A percentile compares a stretch with the other conserved stretches of the same genome.
These are phyloP conservation scores for Sporothrix humicola DNA, from an alignment of 2,329 filamentous ascomycete species.

Conservation along the genomic window DNA sequence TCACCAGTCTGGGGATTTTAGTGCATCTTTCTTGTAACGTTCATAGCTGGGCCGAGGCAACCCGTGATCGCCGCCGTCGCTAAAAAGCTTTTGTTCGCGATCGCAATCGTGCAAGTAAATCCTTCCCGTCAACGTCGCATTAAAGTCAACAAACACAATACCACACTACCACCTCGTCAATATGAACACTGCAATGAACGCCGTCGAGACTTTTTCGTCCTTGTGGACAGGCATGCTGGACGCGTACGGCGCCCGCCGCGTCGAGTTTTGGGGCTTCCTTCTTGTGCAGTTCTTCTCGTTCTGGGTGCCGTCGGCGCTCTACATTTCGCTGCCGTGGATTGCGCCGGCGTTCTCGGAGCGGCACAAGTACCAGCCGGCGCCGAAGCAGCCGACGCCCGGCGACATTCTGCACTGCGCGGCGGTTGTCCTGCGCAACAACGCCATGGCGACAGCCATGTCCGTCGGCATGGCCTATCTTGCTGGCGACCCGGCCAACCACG, in stretches of 20 bases:
- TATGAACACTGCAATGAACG: background rate
- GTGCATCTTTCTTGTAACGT: background rate
- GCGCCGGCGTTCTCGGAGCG: conserved; percentile 55
- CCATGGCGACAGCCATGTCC: conserved; percentile 48
- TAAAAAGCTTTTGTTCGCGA: background rate
- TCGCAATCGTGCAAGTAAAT: background rate
- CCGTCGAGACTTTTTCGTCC: background rate
- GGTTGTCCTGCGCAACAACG: conserved; percentile 56
- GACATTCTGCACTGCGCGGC: conserved; percentile 53
- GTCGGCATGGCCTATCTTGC: conserved; percentile 34
- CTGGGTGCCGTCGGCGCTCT: conserved; percentile 53
- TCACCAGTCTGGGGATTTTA: background rate
- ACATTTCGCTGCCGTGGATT: conserved; percentile 51
- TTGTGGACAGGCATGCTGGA: conserved; percentile 39
- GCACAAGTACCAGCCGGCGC: conserved; percentile 61
- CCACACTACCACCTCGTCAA: background rate
- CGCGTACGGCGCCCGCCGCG: conserved; percentile 39
- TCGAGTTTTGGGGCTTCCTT: conserved; percentile 52
- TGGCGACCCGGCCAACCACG: background rate
- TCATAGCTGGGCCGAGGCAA: conserved; percentile 20
- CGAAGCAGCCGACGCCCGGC: conserved; percentile 53
- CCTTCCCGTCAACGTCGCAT: background rate
- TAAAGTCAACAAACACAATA: background rate
- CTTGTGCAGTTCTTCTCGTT: conserved; percentile 52
- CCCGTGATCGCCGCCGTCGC: background rate